Base-by-base conservation (phyloP, 768 basidiomycete species). In the Rhodocollybia butyracea region DNA sequence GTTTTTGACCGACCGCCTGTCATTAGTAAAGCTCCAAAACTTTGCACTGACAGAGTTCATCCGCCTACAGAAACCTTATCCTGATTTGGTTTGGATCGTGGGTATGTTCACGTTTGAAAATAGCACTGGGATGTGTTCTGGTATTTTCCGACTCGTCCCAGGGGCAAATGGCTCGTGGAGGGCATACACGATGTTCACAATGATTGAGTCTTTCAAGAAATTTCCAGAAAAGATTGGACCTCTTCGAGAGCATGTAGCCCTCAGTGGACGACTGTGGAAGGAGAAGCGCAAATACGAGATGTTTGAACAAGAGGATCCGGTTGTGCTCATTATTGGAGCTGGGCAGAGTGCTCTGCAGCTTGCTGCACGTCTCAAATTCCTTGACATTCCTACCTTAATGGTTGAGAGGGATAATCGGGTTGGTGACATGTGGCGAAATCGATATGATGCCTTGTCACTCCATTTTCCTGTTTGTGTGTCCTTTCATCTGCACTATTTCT, bases 371-470 rank as follows among this genome's bases (percentile, higher is more conserved):
- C 65, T 91, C 52, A 84, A 85, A 62, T 73, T 72, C 34, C 69
- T 89, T 22, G 82, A 78, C 19, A 68, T 91, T 13, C 61, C 72
- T 1, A 70, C 77, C 1, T 69, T 92, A 7, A 65, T 88, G 13
- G 68, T 89, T 27, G 88, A 91, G 60, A 74, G 72, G 60, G 79
- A 83, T 51, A 42, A 68, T 6, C 69, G 80, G 2, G 64, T 85
- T 1, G 86, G 86, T 0, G 83, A 86, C 59, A 78, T 76, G 59
- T 86, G 84, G 85, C 70, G 83, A 55, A 73, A 79, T 43, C 74
- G 87, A 13, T 87, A 88, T 63, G 78, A 81, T 24, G 70, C 77
- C 0, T 64, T 86, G 5, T 83, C 77, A 32, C 67, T 88, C 22
- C 84, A 84, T 55, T 54, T 52, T 8, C 50, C 73, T n/a, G n/a